Percentiles rank a stretch among this genome's conserved stretches.
These are phyloP conservation scores for Keithomyces neogunnii DNA, from an alignment of 2,329 filamentous ascomycete species.

Conservation along the genomic window DNA sequence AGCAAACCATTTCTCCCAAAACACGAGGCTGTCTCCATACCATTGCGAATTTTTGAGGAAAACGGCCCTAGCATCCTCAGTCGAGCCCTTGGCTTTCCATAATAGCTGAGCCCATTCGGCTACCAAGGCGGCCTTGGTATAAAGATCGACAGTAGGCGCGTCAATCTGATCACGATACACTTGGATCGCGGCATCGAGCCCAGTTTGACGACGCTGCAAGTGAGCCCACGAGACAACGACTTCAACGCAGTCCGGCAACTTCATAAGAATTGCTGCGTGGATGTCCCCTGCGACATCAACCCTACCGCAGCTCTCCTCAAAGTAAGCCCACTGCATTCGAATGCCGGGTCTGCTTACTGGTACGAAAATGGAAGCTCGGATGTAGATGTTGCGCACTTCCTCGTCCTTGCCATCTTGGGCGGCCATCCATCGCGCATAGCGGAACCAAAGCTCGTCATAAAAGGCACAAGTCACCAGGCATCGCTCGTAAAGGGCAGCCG, in stretches of 20 bases:
- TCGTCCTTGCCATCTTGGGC: constrained; percentile 74
- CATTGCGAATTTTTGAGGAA: constrained; percentile 76
- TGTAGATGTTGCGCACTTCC: constrained; percentile 86
- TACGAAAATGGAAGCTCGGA: constrained; percentile 81
- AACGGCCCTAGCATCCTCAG: constrained; percentile 72
- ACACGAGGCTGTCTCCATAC: constrained; percentile 76
- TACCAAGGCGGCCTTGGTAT: constrained; percentile 78
- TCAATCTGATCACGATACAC: constrained; percentile 78
- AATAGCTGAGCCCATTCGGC: constrained; percentile 81
- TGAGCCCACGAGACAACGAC: constrained; percentile 85
- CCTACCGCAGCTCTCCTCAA: constrained; percentile 78
- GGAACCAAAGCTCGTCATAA: constrained; percentile 96
- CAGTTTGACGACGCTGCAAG: constrained; percentile 72
- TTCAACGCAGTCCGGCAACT: constrained; percentile 74
- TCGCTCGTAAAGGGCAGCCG: constrained; percentile 82
- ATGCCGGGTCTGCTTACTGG: constrained; percentile 78
- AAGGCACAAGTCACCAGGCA: constrained; percentile 88
- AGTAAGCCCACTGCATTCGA: constrained; percentile 85
- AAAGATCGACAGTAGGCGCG: constrained; percentile 59
- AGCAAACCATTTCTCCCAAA: constrained; percentile 82
- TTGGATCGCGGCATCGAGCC: constrained; percentile 75
- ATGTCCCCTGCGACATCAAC: constrained; percentile 75
- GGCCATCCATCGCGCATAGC: constrained; percentile 93
- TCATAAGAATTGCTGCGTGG: constrained; percentile 68
- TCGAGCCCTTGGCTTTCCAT: constrained; percentile 78